These are phyloP conservation scores for Apophysomyces elegans DNA, from an alignment of 371 early-diverging fungal genomes.

Conservation along the genomic window DNA sequence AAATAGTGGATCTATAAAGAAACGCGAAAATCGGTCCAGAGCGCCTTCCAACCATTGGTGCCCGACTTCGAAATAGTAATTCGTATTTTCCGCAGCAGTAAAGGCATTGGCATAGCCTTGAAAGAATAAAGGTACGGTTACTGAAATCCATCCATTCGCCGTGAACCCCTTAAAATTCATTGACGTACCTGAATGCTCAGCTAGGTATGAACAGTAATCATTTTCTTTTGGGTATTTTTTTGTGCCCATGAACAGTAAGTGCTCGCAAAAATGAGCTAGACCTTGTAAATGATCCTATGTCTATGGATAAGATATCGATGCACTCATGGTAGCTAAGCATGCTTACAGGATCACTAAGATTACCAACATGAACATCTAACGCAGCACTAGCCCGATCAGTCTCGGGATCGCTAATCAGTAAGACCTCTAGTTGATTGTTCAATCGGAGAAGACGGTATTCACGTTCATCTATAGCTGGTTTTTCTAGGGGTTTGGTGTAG, in stretches of 20 bases:
- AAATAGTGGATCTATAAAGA: conserved; percentile 92
- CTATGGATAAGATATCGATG: neutral
- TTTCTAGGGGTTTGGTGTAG: conserved; percentile 39
- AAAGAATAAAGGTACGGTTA: neutral
- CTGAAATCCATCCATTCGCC: conserved; percentile 12
- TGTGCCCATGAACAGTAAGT: conserved; percentile 90
- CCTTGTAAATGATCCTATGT: conserved; percentile 74
- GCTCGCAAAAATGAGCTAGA: conserved; percentile 99
- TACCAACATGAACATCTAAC: conserved; percentile 91
- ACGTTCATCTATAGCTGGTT: conserved; percentile 73
- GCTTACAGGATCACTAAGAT: conserved; percentile 67
- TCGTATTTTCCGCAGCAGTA: conserved; percentile 85
- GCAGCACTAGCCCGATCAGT: conserved; percentile 90
- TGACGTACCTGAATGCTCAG: conserved; percentile 78
- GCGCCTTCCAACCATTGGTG: conserved; percentile 88
- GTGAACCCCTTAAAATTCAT: neutral
- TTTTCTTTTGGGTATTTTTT: conserved; percentile 92
- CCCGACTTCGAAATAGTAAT: conserved; percentile 95
- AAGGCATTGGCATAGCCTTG: conserved; percentile 88
- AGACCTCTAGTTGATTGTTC: conserved; percentile 73
- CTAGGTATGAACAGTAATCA: conserved; percentile 86
- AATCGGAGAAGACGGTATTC: conserved; percentile 76
- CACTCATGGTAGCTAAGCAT: too few species aligned
- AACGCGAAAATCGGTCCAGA: conserved; percentile 94
- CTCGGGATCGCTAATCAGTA: conserved; percentile 77